Evolutionary conservation across 23 red algal species (phyloP).

Genomic region (Gracilaria domingensis): DNA sequence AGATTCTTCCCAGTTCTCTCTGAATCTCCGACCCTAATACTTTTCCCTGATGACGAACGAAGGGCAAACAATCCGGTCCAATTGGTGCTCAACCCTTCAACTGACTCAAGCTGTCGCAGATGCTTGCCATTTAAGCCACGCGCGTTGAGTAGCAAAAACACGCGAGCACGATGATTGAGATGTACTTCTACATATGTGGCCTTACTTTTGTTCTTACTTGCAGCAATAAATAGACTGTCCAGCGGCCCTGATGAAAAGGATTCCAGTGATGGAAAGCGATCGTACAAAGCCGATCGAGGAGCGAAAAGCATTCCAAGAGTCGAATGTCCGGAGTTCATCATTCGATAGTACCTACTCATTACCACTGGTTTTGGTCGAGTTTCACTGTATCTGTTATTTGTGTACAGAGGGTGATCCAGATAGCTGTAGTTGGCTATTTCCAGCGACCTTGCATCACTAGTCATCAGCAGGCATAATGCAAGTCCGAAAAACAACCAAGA

Average conservation of each 20-base stretch:
- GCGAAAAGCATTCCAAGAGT: conserved; percentile 31
- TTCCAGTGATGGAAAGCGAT: conserved; percentile 6
- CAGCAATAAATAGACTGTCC: conserved; percentile 9
- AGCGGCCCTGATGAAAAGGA: conserved; percentile 14
- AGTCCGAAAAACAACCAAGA: neutral
- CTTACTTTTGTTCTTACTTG: neutral
- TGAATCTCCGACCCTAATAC: neutral
- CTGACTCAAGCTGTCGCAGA: neutral
- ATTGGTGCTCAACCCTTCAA: neutral
- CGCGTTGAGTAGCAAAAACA: conserved; percentile 36
- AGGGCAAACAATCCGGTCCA: conserved; percentile 17
- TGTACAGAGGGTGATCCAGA: conserved; percentile 39
- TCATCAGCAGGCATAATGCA: neutral
- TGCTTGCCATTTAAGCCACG: neutral
- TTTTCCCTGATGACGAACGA: neutral
- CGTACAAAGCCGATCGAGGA: conserved; percentile 9
- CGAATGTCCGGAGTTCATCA: neutral
- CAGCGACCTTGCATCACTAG: neutral
- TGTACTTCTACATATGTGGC: conserved; percentile 39
- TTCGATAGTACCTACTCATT: conserved; percentile 50
- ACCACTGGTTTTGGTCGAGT: conserved; percentile 37
- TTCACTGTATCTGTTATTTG: conserved; percentile 6
- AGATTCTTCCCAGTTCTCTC: neutral
- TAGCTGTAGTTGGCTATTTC: conserved; percentile 48
- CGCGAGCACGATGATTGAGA: conserved; percentile 22